phyloP scores from a whole-genome alignment of 2,329 filamentous ascomycete species.

The Pseudovirgaria hyperparasitica region DNA sequence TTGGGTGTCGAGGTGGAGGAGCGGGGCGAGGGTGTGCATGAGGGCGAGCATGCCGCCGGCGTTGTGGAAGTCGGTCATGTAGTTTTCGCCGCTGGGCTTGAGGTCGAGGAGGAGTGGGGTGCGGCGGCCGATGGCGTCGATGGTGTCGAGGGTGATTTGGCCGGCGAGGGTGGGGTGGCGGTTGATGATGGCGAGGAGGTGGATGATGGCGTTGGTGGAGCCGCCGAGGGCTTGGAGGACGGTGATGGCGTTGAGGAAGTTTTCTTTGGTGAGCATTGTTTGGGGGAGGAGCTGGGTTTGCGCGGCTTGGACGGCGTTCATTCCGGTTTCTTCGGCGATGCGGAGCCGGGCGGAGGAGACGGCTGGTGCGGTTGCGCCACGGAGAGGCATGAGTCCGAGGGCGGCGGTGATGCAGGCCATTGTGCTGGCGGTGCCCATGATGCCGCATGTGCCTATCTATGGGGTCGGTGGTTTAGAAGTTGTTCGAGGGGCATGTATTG shows the following conservation, averaged over 20 bases:
- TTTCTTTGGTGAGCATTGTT: constrained; percentile 31
- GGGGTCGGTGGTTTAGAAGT: neutral
- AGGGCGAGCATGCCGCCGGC: constrained; percentile 72
- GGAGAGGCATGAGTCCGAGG: constrained; percentile 40
- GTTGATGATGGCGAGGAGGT: constrained; percentile 34
- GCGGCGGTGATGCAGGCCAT: constrained; percentile 43
- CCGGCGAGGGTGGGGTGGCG: constrained; percentile 46
- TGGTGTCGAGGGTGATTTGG: constrained; percentile 64
- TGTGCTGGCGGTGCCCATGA: constrained; percentile 45
- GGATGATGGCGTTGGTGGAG: constrained; percentile 31
- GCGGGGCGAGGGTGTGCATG: constrained; percentile 66
- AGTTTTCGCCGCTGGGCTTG: constrained; percentile 68
- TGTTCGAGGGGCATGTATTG: neutral
- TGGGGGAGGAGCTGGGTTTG: constrained; percentile 29
- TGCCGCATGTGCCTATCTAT: constrained; percentile 40
- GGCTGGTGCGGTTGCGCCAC: constrained; percentile 40
- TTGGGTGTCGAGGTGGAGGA: constrained; percentile 62
- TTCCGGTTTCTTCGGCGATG: constrained; percentile 42
- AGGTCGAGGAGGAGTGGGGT: constrained; percentile 75
- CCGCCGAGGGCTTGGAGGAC: constrained; percentile 33
- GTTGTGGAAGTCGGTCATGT: constrained; percentile 76
- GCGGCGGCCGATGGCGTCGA: constrained; percentile 64
- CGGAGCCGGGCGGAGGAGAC: constrained; percentile 39
- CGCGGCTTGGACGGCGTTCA: constrained; percentile 33
- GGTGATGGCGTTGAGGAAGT: constrained; percentile 34